These are phyloP conservation scores for Pythium periplocum DNA, from an alignment of 352 stramenopile species.

Conservation along the genomic window DNA sequence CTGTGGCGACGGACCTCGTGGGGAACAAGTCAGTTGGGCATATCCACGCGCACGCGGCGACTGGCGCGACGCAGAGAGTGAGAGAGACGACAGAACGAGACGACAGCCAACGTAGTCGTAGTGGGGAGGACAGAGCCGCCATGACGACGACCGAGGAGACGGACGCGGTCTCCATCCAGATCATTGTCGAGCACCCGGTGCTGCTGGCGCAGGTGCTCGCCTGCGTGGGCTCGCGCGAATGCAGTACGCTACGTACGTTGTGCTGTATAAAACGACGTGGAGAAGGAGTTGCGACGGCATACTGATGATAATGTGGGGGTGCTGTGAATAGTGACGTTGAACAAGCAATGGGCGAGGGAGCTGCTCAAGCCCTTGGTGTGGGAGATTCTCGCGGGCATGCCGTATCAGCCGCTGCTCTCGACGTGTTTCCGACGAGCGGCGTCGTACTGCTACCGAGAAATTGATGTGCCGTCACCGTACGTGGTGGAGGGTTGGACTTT, in stretches of 20 bases:
- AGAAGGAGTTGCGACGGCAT: too few relatives aligned
- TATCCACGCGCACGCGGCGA: too few relatives aligned
- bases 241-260: constrained; percentile 39
- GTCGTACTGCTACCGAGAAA: constrained; percentile 85
- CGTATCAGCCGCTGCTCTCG: constrained; percentile 65
- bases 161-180: too few relatives aligned
- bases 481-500: not conserved
- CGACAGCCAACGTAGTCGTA: too few relatives aligned
- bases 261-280: too few relatives aligned
- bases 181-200: constrained; percentile 21
- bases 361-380: constrained; percentile 79
- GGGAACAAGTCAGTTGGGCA: too few relatives aligned
- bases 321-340: constrained; percentile 49
- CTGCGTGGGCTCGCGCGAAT: constrained; percentile 60
- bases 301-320: too few relatives aligned
- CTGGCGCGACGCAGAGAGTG: too few relatives aligned
- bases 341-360: constrained; percentile 66
- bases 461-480: constrained; percentile 83
- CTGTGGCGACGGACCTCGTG: too few relatives aligned
- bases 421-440: constrained; percentile 82
- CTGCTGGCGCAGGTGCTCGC: constrained; percentile 59
- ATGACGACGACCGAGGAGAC: too few relatives aligned
- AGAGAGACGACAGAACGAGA: too few relatives aligned
- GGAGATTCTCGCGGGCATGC: constrained; percentile 77
- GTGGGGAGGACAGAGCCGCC: too few relatives aligned